Evolutionary conservation across 164 flowering plant genomes (phyloP).

Genomic region (Kalanchoe fedtschenkoi): DNA sequence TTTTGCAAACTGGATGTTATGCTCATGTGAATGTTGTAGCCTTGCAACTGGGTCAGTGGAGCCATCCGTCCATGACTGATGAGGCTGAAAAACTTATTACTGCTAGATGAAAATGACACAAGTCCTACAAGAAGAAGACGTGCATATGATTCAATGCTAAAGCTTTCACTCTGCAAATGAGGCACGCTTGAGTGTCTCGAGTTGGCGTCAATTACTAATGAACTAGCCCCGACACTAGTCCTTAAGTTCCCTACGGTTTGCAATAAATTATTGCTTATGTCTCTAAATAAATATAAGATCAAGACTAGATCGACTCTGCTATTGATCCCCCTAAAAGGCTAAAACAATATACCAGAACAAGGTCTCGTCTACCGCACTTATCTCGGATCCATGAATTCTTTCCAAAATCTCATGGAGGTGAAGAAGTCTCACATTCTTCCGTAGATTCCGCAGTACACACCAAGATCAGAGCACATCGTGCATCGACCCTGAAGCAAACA

Average conservation of each 20-base stretch:
- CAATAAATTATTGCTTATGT: constrained; percentile 45
- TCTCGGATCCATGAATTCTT: too few relatives aligned
- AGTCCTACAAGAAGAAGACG: constrained; percentile 88
- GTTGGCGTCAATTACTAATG: constrained; percentile 90
- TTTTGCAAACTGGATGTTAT: constrained; percentile 29
- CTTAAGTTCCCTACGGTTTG: constrained; percentile 71
- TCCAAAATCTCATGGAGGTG: too few relatives aligned
- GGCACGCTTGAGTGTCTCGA: constrained; percentile 92
- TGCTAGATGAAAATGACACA: constrained; percentile 82
- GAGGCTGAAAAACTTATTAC: constrained; percentile 78
- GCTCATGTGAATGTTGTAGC: constrained; percentile 40
- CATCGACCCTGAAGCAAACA: too few relatives aligned
- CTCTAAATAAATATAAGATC: constrained; percentile 67
- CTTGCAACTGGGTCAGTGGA: constrained; percentile 57
- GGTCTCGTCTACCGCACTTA: too few relatives aligned
- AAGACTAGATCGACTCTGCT: too few relatives aligned
- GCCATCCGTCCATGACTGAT: constrained; percentile 75
- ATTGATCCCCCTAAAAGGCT: too few relatives aligned
- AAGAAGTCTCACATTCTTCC: too few relatives aligned
- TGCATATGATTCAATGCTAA: constrained; percentile 64
- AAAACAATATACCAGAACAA: too few relatives aligned
- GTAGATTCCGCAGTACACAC: too few relatives aligned
- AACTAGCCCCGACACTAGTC: constrained; percentile 87
- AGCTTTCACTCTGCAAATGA: constrained; percentile 83
- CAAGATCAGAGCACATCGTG: too few relatives aligned